Evolutionary conservation across 2,329 filamentous ascomycete genomes (phyloP).

Genomic region (Cordyceps cateniannulata): DNA sequence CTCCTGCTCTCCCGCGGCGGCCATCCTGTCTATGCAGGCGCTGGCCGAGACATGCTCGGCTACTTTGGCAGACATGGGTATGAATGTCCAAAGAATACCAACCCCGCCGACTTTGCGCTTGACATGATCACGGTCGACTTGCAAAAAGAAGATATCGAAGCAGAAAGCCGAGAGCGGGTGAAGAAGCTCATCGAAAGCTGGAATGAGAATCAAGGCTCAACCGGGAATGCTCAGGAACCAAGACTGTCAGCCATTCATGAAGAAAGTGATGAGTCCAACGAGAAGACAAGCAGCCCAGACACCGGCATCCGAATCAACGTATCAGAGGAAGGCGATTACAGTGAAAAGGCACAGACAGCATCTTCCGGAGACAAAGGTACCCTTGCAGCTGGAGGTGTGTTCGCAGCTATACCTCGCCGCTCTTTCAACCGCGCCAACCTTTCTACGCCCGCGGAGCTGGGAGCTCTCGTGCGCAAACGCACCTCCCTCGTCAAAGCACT

Average conservation of each 20-base stretch:
- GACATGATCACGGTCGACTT: slow-evolving; percentile 72
- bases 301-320: not conserved
- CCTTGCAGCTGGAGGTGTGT: slow-evolving; percentile 12
- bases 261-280: slow-evolving; percentile 19
- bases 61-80: slow-evolving; percentile 57
- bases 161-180: slow-evolving; percentile 56
- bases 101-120: slow-evolving; percentile 71
- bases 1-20: slow-evolving; percentile 66
- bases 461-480: slow-evolving; percentile 57
- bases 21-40: slow-evolving; percentile 59
- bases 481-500: slow-evolving; percentile 57
- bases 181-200: slow-evolving; percentile 54
- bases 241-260: slow-evolving; percentile 25
- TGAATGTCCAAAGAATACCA: slow-evolving; percentile 61
- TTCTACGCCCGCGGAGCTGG: slow-evolving; percentile 65
- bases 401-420: slow-evolving; percentile 26
- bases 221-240: slow-evolving; percentile 8
- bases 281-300: slow-evolving; percentile 17
- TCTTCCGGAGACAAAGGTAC: not conserved
- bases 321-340: not conserved
- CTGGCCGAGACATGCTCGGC: slow-evolving; percentile 54
- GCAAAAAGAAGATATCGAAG: slow-evolving; percentile 57
- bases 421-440: slow-evolving; percentile 40
- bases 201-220: slow-evolving; percentile 23
- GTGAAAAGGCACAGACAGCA: not conserved